Conservation (phyloP, 345 rosid genomes). For the Eucalyptus curtisii region DNA sequence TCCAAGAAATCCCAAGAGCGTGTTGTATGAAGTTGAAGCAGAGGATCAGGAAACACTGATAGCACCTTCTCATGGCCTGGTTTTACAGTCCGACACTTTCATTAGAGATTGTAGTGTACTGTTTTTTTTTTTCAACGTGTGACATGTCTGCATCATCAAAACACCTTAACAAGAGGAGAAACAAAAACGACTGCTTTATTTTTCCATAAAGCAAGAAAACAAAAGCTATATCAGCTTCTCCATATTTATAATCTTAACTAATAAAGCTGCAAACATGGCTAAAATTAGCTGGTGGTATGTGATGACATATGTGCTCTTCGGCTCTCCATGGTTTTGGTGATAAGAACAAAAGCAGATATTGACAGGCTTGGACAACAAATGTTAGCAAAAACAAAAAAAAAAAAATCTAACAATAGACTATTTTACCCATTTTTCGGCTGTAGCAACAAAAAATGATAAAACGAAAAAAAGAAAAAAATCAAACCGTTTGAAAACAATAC, state of each 20-base stretch:
- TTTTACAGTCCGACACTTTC: background rate
- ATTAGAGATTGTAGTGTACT: background rate
- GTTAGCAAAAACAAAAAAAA: background rate
- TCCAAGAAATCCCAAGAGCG: conserved; percentile 82
- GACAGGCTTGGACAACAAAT: background rate
- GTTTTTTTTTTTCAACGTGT: background rate
- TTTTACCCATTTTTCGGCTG: background rate
- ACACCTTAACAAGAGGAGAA: background rate
- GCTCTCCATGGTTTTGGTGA: background rate
- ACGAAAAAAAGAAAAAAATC: background rate
- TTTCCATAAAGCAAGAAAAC: background rate
- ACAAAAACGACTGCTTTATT: background rate
- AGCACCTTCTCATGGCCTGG: conserved; percentile 47
- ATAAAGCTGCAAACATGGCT: background rate
- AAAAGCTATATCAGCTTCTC: background rate
- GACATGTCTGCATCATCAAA: background rate
- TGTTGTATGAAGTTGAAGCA: conserved; percentile 61
- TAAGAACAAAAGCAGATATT: background rate
- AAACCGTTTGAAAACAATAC: background rate
- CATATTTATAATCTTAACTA: background rate
- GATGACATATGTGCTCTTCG: background rate
- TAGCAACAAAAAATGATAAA: background rate
- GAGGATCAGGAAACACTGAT: conserved; percentile 53
- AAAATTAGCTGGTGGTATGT: background rate
- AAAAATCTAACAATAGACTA: background rate